phyloP scores from a whole-genome alignment of 2,329 filamentous ascomycete genomes.

The Penicillium corylophilum region DNA sequence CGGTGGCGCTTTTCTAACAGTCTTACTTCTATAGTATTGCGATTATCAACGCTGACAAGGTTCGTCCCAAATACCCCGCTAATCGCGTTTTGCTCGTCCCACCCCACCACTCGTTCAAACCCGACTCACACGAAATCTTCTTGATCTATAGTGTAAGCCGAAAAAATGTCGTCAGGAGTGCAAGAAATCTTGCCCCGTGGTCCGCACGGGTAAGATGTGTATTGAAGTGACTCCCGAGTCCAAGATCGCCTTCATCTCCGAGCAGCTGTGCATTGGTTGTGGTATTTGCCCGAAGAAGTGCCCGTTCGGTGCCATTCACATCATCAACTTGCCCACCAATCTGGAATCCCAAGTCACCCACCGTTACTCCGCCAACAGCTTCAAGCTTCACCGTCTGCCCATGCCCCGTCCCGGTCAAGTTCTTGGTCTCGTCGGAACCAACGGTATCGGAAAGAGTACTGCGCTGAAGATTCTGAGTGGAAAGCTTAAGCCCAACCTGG shows the following conservation, averaged over 20 bases:
- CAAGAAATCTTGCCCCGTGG: conserved; percentile 97
- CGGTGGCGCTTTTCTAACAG: conserved; percentile 12
- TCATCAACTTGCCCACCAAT: conserved; percentile 99
- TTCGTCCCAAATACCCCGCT: conserved; percentile 46
- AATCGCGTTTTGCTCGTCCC: conserved; percentile 39
- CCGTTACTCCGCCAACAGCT: conserved; percentile 98
- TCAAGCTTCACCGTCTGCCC: conserved; percentile 96
- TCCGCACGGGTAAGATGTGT: conserved; percentile 94
- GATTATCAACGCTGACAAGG: conserved; percentile 98
- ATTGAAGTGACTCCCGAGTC: conserved; percentile 89
- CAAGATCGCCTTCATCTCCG: conserved; percentile 97
- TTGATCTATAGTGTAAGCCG: conserved; percentile 70
- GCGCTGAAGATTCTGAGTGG: conserved; percentile 97
- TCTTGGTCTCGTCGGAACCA: conserved; percentile 93
- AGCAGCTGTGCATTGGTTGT: conserved; percentile 93
- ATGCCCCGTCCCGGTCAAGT: conserved; percentile 96
- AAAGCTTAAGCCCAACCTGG: conserved; percentile 97
- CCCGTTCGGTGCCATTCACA: conserved; percentile 97
- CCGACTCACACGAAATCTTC: conserved; percentile 42
- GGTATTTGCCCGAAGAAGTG: conserved; percentile 99
- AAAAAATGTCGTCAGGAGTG: conserved; percentile 99
- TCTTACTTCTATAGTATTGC: conserved; percentile 69
- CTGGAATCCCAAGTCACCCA: conserved; percentile 98
- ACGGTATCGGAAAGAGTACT: conserved; percentile 99
- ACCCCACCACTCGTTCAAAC: conserved; percentile 14